Evolutionary conservation across 1,284 basidiomycete species (phyloP).

Genomic region (Puccinia novopanici): DNA sequence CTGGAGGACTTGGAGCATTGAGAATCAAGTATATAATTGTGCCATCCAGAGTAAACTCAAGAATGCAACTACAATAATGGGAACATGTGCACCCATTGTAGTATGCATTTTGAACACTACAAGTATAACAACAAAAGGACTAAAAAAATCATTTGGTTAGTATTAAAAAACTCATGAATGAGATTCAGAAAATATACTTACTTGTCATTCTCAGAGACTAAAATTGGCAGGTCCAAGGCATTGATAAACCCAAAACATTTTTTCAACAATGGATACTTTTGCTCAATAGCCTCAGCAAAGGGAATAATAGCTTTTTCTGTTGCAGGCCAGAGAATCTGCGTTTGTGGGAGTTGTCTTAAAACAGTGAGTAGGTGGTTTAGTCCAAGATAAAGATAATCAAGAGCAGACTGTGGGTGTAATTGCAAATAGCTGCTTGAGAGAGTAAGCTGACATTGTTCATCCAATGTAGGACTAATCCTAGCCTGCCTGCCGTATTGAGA

Average conservation of each 20-base stretch:
- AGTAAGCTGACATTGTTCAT: background rate
- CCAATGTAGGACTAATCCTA: slow-evolving; percentile 8
- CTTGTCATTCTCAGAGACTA: slow-evolving; percentile 8
- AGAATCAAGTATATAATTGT: no score
- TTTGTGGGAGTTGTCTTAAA: background rate
- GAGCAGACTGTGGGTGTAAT: background rate
- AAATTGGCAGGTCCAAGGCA: background rate
- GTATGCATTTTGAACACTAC: no score
- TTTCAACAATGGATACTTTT: background rate
- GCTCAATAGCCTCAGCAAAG: background rate
- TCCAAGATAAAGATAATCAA: background rate
- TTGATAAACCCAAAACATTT: background rate
- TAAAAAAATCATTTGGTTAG: no score
- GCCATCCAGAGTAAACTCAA: no score
- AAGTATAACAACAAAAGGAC: no score
- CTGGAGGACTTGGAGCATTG: no score
- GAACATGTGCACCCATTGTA: no score
- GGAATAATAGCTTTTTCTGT: background rate
- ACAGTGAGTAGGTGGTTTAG: background rate
- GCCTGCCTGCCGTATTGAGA: background rate
- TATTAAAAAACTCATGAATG: no score
- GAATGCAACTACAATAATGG: no score
- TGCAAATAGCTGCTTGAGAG: background rate
- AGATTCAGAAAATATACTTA: slow-evolving; percentile 1
- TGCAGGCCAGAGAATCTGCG: background rate